Conservation (phyloP, 2,329 filamentous ascomycete species). For the Purpureocillium takamizusanense region DNA sequence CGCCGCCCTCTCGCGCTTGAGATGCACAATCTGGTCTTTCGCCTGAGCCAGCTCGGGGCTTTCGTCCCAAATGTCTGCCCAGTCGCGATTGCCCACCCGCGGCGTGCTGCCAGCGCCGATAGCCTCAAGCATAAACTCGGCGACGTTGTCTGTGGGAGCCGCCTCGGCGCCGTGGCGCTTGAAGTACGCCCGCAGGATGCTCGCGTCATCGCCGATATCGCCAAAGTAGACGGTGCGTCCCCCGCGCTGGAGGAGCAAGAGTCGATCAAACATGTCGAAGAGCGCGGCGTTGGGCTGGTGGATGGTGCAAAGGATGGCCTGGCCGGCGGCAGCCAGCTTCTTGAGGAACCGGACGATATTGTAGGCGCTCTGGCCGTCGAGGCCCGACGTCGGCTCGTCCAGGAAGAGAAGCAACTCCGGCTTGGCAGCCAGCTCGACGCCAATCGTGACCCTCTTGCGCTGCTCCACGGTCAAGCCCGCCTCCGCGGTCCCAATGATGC, state of each 20-base stretch:
- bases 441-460: conserved; percentile 76
- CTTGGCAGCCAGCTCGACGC: conserved; percentile 80
- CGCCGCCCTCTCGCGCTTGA: conserved; percentile 51
- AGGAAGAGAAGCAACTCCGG: conserved; percentile 69
- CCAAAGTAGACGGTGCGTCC: conserved; percentile 82
- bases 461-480: conserved; percentile 62
- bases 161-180: conserved; percentile 51
- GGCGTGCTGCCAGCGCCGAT: conserved; percentile 67
- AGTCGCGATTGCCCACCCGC: conserved; percentile 66
- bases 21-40: conserved; percentile 56
- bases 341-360: conserved; percentile 72
- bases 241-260: conserved; percentile 69
- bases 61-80: conserved; percentile 71
- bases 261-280: conserved; percentile 80
- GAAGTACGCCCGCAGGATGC: conserved; percentile 57
- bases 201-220: conserved; percentile 68
- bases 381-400: conserved; percentile 69
- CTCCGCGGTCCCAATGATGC: conserved; percentile 50
- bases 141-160: conserved; percentile 46
- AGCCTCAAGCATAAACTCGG: conserved; percentile 80
- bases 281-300: conserved; percentile 82
- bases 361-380: conserved; percentile 55
- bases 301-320: conserved; percentile 85
- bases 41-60: conserved; percentile 59
- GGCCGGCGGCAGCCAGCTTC: conserved; percentile 69